Conservation (phyloP, 2,329 filamentous ascomycete species). For the Fusarium sp. region DNA sequence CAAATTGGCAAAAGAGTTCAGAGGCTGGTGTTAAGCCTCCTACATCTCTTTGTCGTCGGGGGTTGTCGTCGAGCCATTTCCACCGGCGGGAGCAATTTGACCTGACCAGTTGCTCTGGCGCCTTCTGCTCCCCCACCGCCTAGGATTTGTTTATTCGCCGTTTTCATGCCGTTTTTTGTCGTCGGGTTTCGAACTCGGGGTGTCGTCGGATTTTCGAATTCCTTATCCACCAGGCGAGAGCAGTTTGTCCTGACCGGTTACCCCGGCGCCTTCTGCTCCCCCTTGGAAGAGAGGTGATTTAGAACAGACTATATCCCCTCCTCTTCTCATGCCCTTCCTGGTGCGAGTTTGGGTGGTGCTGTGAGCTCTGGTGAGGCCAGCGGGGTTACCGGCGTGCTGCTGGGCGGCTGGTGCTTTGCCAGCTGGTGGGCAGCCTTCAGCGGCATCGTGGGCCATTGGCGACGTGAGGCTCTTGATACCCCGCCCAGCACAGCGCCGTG, state of each 20-base stretch:
- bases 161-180: background rate
- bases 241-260: slow-evolving; percentile 45
- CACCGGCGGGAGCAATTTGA: slow-evolving; percentile 38
- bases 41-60: slow-evolving; percentile 41
- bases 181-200: slow-evolving; percentile 28
- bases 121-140: slow-evolving; percentile 15
- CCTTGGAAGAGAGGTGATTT: background rate
- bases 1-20: slow-evolving; percentile 44
- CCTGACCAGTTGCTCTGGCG: slow-evolving; percentile 43
- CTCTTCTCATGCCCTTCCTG: background rate
- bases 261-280: slow-evolving; percentile 40
- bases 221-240: slow-evolving; percentile 24
- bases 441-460: background rate
- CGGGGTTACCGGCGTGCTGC: background rate
- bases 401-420: background rate
- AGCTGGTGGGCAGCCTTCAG: background rate
- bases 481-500: background rate
- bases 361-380: background rate
- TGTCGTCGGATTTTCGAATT: background rate
- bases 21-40: slow-evolving; percentile 30
- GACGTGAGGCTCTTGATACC: slow-evolving; percentile 11
- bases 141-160: background rate
- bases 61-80: slow-evolving; percentile 9
- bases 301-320: slow-evolving; percentile 20
- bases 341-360: background rate